Evolutionary conservation across 1,139 yeast genomes (phyloP).

Genomic region (Pichia sp.): DNA sequence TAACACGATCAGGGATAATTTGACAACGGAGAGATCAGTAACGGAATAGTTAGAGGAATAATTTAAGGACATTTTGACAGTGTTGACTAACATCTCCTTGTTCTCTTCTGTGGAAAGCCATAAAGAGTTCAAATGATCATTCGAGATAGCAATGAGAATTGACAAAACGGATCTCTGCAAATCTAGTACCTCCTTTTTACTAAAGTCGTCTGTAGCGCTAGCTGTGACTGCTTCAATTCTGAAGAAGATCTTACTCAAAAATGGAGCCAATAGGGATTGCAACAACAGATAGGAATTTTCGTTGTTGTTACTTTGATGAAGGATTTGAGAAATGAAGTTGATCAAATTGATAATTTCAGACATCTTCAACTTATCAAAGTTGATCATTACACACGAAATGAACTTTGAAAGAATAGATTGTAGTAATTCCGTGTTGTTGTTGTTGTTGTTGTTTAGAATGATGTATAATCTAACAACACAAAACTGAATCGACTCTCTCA

Average conservation of each 20-base stretch:
- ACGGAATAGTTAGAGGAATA: constrained; percentile 50
- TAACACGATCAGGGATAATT: constrained; percentile 65
- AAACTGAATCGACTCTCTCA: constrained; percentile 83
- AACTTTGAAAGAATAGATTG: constrained; percentile 64
- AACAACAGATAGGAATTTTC: constrained; percentile 68
- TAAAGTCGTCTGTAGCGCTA: constrained; percentile 40
- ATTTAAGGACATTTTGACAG: constrained; percentile 62
- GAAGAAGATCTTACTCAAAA: constrained; percentile 60
- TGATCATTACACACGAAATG: constrained; percentile 65
- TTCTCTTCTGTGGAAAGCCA: constrained; percentile 63
- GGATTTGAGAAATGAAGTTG: constrained; percentile 82
- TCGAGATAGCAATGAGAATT: constrained; percentile 62
- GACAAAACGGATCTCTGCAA: constrained; percentile 69
- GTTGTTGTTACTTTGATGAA: constrained; percentile 58
- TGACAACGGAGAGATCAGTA: constrained; percentile 45
- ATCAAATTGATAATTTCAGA: constrained; percentile 76
- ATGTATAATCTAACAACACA: constrained; percentile 85
- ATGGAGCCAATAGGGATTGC: constrained; percentile 68
- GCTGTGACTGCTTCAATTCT: constrained; percentile 40
- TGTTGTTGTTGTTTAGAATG: constrained; percentile 39
- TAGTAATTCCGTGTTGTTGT: constrained; percentile 34
- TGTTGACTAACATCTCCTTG: constrained; percentile 54
- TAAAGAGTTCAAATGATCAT: constrained; percentile 76
- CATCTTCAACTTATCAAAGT: constrained; percentile 52
- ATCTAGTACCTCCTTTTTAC: constrained; percentile 54